phyloP scores from a whole-genome alignment of 371 early-diverging fungal genomes.

The Actinomortierella ambigua region DNA sequence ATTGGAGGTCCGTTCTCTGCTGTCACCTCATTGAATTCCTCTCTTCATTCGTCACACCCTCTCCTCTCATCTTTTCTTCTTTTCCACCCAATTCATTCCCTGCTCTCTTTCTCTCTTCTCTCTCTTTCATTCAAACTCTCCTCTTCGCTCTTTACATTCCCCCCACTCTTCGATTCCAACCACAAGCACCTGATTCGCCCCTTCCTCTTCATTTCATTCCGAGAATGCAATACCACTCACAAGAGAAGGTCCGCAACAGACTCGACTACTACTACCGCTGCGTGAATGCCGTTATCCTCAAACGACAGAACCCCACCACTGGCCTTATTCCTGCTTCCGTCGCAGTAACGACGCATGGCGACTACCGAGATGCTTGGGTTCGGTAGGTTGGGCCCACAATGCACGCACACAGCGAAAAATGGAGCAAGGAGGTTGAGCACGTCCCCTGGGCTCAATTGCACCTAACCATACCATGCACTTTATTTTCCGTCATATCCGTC shows the following conservation, averaged over 20 bases:
- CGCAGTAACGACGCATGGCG: constrained; percentile 83
- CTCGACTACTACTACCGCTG: constrained; percentile 82
- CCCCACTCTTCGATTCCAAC: neutral
- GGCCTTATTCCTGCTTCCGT: constrained; percentile 93
- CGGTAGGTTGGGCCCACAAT: constrained; percentile 66
- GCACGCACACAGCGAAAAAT: too few species aligned
- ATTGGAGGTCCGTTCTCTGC: too few species aligned
- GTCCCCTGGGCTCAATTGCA: too few species aligned
- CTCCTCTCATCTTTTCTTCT: neutral
- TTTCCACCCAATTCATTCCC: neutral
- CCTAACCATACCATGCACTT: too few species aligned
- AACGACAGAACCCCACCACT: constrained; percentile 81
- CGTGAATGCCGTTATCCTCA: constrained; percentile 75
- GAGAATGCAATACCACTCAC: constrained; percentile 22
- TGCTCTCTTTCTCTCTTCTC: neutral
- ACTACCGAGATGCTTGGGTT: constrained; percentile 93
- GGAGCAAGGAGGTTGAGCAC: too few species aligned
- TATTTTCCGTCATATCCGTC: too few species aligned
- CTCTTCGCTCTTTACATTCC: neutral
- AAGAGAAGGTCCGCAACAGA: constrained; percentile 51
- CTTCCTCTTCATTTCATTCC: neutral
- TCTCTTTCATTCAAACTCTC: constrained; percentile 4
- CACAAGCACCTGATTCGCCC: too few species aligned
- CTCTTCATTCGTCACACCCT: too few species aligned
- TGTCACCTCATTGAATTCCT: too few species aligned